Conservation (phyloP, 306 rosid genomes). For the Albizia julibrissin region DNA sequence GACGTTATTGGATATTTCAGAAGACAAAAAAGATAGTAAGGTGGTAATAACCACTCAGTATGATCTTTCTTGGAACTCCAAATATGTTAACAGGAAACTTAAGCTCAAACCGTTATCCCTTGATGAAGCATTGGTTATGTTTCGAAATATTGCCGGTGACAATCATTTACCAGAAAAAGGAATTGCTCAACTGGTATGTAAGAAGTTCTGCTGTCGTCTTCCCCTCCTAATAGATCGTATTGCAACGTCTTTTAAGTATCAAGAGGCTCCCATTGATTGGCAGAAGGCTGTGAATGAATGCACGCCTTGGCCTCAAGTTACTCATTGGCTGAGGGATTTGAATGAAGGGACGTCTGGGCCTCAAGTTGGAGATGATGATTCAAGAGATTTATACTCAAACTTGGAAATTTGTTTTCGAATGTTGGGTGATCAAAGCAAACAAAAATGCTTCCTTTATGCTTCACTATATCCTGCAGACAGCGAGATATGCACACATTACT, state of each 20-base stretch:
- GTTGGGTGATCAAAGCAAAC: slow-evolving; percentile 16
- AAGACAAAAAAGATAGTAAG: slow-evolving; percentile 22
- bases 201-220: slow-evolving; percentile 39
- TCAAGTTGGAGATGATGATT: slow-evolving; percentile 10
- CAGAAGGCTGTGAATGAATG: too few relatives aligned
- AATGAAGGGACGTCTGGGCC: slow-evolving; percentile 22
- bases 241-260: slow-evolving; percentile 28
- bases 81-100: too few relatives aligned
- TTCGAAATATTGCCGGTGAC: neutral
- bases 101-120: too few relatives aligned
- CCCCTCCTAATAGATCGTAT: slow-evolving; percentile 35
- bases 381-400: slow-evolving; percentile 30
- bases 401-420: slow-evolving; percentile 20
- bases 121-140: neutral
- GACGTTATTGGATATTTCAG: neutral
- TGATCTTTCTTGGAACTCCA: too few relatives aligned
- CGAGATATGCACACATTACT: slow-evolving; percentile 27
- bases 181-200: neutral
- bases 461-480: slow-evolving; percentile 33
- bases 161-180: neutral
- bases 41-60: slow-evolving; percentile 24
- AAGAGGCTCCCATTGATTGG: neutral
- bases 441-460: slow-evolving; percentile 34
- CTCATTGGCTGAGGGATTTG: too few relatives aligned
- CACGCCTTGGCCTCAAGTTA: too few relatives aligned